These are phyloP conservation scores for Cadophora gregata DNA, from an alignment of 2,329 filamentous ascomycete species.

Conservation along the genomic window DNA sequence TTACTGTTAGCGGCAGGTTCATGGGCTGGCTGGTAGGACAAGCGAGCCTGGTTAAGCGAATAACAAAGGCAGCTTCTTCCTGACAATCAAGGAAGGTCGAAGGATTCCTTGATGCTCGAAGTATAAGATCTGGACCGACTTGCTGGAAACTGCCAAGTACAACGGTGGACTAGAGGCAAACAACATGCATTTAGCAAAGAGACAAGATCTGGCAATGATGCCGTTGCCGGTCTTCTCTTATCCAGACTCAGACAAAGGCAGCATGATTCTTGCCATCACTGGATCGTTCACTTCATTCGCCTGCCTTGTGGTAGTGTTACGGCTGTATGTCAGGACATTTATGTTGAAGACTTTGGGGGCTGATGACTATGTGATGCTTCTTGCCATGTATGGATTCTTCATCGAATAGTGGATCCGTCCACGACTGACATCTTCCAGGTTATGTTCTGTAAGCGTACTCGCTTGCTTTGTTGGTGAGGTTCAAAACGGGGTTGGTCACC, in stretches of 20 bases:
- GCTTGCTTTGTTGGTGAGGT: constrained; percentile 51
- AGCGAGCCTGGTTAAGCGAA: background rate
- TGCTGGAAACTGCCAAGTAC: constrained; percentile 18
- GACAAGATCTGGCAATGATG: constrained; percentile 8
- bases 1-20: background rate
- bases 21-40: background rate
- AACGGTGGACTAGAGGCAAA: constrained; percentile 2
- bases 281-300: constrained; percentile 47
- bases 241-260: constrained; percentile 44
- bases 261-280: constrained; percentile 47
- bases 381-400: constrained; percentile 19
- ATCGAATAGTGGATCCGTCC: background rate
- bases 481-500: constrained; percentile 52
- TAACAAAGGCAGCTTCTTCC: constrained; percentile 10
- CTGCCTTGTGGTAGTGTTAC: constrained; percentile 46
- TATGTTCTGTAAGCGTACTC: constrained; percentile 28
- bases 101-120: background rate
- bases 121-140: constrained; percentile 9
- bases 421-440: constrained; percentile 17
- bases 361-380: constrained; percentile 53
- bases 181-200: constrained; percentile 27
- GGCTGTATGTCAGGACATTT: constrained; percentile 51
- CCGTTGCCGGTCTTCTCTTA: constrained; percentile 8
- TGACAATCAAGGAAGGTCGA: background rate
- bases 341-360: constrained; percentile 53